These are phyloP conservation scores for Conticribra weissflogii DNA, from an alignment of 108 stramenopile genomes.

Conservation along the genomic window DNA sequence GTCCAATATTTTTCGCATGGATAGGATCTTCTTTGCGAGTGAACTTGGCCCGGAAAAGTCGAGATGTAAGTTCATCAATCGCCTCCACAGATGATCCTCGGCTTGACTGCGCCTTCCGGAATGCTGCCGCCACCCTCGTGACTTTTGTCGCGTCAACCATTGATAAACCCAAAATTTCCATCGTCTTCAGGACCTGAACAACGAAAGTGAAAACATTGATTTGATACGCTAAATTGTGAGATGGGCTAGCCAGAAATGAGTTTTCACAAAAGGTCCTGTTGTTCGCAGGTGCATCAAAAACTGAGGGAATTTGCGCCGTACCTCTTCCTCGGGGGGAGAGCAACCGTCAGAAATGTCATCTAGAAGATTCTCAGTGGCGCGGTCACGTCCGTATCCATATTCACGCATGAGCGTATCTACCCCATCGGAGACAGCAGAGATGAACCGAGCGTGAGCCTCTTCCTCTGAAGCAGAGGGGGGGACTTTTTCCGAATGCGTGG, in stretches of 20 bases:
- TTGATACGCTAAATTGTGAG: no score
- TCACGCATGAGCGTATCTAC: slow-evolving; percentile 49
- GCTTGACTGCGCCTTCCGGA: slow-evolving; percentile 36
- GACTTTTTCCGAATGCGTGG: background rate
- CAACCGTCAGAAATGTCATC: slow-evolving; percentile 50
- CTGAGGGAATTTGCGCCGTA: slow-evolving; percentile 21
- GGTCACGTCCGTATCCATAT: slow-evolving; percentile 62
- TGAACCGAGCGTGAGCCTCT: slow-evolving; percentile 55
- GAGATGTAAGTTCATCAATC: slow-evolving; percentile 58
- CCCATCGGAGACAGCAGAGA: slow-evolving; percentile 43
- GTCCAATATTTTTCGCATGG: slow-evolving; percentile 1
- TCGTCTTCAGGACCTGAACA: slow-evolving; percentile 62
- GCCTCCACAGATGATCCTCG: slow-evolving; percentile 38
- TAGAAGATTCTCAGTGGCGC: slow-evolving; percentile 52
- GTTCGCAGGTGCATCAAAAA: background rate
- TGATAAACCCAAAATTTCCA: slow-evolving; percentile 54
- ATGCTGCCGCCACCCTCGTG: slow-evolving; percentile 58
- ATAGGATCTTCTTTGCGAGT: slow-evolving; percentile 9
- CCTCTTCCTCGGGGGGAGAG: slow-evolving; percentile 67
- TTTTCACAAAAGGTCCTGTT: background rate
- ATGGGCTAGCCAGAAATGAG: slow-evolving; percentile 1
- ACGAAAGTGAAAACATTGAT: background rate
- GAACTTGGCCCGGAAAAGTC: slow-evolving; percentile 25
- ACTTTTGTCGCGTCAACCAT: slow-evolving; percentile 66
- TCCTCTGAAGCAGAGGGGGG: slow-evolving; percentile 34